Evolutionary conservation across 73 alveolate species (phyloP).

Genomic region (Blepharisma stoltei): DNA sequence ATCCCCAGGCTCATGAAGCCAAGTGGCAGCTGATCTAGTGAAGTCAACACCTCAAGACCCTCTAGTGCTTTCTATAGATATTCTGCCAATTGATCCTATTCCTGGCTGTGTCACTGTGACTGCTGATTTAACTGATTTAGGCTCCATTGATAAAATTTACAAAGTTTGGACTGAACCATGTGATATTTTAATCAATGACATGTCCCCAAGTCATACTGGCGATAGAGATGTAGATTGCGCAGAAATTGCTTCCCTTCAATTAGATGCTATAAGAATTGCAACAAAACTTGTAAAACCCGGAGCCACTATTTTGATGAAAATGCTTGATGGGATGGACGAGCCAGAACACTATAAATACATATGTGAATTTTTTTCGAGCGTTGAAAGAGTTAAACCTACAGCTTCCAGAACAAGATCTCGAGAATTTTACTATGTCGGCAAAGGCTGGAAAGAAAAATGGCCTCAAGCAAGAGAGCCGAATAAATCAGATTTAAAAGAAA

Average conservation of each 20-base stretch:
- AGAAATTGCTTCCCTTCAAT: constrained; percentile 47
- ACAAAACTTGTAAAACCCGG: constrained; percentile 51
- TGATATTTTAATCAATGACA: constrained; percentile 71
- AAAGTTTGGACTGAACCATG: constrained; percentile 34
- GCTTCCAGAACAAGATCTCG: constrained; percentile 68
- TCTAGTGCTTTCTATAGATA: constrained; percentile 66
- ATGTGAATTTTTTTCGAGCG: constrained; percentile 42
- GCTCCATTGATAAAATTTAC: constrained; percentile 26
- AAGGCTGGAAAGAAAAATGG: constrained; percentile 44
- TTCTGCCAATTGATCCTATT: constrained; percentile 51
- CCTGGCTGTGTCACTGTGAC: constrained; percentile 56
- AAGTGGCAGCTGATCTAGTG: constrained; percentile 53
- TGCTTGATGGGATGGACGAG: constrained; percentile 60
- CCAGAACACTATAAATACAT: constrained; percentile 43
- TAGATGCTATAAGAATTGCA: constrained; percentile 46
- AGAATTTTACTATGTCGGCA: constrained; percentile 66
- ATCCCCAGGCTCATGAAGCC: constrained; percentile 93
- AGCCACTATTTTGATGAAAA: constrained; percentile 71
- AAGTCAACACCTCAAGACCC: constrained; percentile 35
- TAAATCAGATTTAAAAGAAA: neutral
- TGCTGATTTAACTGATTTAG: constrained; percentile 59
- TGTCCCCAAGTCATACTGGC: constrained; percentile 79
- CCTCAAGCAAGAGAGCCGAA: neutral
- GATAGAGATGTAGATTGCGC: constrained; percentile 66
- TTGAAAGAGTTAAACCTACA: constrained; percentile 72